phyloP scores from a whole-genome alignment of 2,329 filamentous ascomycete genomes.

The Penicillium brasilianum region DNA sequence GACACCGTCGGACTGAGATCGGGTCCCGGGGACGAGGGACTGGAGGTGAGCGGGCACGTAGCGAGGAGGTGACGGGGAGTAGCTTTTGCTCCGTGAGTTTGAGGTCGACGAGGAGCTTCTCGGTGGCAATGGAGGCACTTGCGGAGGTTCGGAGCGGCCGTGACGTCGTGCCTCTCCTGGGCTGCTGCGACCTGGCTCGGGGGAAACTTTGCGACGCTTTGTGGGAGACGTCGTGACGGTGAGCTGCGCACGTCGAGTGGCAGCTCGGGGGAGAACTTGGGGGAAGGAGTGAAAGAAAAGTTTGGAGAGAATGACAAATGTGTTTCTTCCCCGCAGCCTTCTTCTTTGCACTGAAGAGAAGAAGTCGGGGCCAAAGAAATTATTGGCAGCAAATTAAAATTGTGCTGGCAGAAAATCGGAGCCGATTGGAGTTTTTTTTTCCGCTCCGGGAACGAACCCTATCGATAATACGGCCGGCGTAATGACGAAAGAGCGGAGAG shows the following conservation, averaged over 20 bases:
- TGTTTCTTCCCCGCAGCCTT: slow-evolving; percentile 9
- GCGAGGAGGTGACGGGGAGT: slow-evolving; percentile 45
- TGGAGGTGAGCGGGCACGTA: slow-evolving; percentile 63
- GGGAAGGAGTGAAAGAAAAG: slow-evolving; percentile 9
- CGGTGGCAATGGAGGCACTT: slow-evolving; percentile 29
- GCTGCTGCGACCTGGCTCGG: slow-evolving; percentile 47
- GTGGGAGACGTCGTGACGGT: slow-evolving; percentile 56
- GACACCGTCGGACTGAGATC: slow-evolving; percentile 41
- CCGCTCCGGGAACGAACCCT: slow-evolving; percentile 23
- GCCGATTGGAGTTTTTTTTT: slow-evolving; percentile 23
- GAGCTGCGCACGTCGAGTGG: slow-evolving; percentile 52
- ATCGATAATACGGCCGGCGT: slow-evolving; percentile 5
- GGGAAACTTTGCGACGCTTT: slow-evolving; percentile 55
- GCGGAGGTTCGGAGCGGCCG: slow-evolving; percentile 35
- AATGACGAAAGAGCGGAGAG: neutral
- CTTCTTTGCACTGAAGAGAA: slow-evolving; percentile 13
- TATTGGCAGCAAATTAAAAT: slow-evolving; percentile 12
- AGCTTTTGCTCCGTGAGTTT: slow-evolving; percentile 33
- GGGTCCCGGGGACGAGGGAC: slow-evolving; percentile 52
- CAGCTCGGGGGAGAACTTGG: slow-evolving; percentile 44
- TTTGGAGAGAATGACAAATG: neutral
- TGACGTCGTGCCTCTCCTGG: slow-evolving; percentile 47
- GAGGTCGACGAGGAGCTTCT: slow-evolving; percentile 32
- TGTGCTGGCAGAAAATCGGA: slow-evolving; percentile 30
- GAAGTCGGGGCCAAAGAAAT: slow-evolving; percentile 20